Evolutionary conservation across 1,284 basidiomycete genomes (phyloP).

Genomic region (Paramarasmius palmivorus): DNA sequence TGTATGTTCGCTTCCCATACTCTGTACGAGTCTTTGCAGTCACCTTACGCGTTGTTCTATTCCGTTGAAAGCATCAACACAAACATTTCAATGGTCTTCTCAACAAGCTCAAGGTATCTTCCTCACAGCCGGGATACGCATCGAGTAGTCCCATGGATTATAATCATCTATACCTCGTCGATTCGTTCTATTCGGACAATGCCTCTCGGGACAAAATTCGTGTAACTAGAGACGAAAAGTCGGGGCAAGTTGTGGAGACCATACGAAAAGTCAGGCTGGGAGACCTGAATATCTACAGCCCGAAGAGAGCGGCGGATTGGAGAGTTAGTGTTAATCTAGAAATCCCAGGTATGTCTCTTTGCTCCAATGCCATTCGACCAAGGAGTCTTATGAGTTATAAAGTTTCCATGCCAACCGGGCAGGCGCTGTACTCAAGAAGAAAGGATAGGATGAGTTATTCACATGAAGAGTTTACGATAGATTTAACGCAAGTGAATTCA

Average conservation of each 20-base stretch:
- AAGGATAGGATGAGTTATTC: slow-evolving; percentile 94
- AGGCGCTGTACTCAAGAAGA: slow-evolving; percentile 59
- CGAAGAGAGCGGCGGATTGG: slow-evolving; percentile 86
- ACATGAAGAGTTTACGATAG: slow-evolving; percentile 91
- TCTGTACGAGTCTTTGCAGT: slow-evolving; percentile 4
- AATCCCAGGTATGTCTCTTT: slow-evolving; percentile 57
- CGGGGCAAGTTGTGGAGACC: slow-evolving; percentile 61
- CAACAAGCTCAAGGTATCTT: slow-evolving; percentile 69
- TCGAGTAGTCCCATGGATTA: slow-evolving; percentile 66
- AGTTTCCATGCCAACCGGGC: slow-evolving; percentile 65
- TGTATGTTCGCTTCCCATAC: slow-evolving; percentile 47
- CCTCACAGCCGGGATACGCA: slow-evolving; percentile 48
- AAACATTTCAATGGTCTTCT: slow-evolving; percentile 83
- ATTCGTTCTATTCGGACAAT: slow-evolving; percentile 76
- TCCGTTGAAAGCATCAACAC: slow-evolving; percentile 69
- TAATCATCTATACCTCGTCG: slow-evolving; percentile 77
- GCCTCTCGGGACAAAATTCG: slow-evolving; percentile 70
- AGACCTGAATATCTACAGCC: slow-evolving; percentile 86
- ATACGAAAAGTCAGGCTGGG: slow-evolving; percentile 84
- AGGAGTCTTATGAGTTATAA: not conserved
- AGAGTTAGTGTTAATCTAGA: slow-evolving; percentile 90
- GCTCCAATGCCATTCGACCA: slow-evolving; percentile 7
- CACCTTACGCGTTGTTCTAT: slow-evolving; percentile 11
- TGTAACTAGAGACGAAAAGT: slow-evolving; percentile 83
- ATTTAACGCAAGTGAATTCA: slow-evolving; percentile 92